Percentiles rank a stretch among this genome's conserved stretches.
phyloP scores from a whole-genome alignment of 257 asterid genomes.

The Agastache rugosa region DNA sequence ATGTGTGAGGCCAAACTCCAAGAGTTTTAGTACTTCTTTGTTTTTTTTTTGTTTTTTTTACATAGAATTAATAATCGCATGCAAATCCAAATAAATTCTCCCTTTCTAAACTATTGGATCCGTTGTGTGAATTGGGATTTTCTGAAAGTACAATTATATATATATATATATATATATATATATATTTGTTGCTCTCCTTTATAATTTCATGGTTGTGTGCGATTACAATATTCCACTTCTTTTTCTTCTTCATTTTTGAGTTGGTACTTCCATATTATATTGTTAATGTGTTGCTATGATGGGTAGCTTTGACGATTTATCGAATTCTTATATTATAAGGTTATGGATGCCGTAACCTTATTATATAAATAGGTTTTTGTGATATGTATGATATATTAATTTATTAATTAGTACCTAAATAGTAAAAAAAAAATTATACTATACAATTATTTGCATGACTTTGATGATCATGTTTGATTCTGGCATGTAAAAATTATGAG shows the following conservation, averaged over 20 bases:
- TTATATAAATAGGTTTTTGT: too few species aligned
- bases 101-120: conserved; percentile 42
- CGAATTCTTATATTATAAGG: too few species aligned
- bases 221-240: too few species aligned
- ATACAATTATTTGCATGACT: background rate
- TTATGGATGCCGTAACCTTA: too few species aligned
- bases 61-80: conserved; percentile 23
- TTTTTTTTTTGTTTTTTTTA: background rate
- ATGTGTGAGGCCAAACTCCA: conserved; percentile 52
- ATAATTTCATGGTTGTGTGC: too few species aligned
- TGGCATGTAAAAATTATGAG: background rate
- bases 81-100: conserved; percentile 40
- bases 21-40: conserved; percentile 24
- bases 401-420: too few species aligned
- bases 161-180: too few species aligned
- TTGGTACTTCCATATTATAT: background rate
- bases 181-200: background rate
- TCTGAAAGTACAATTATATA: background rate
- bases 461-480: conserved; percentile 19
- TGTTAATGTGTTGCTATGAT: background rate
- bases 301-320: too few species aligned
- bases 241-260: background rate
- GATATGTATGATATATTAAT: too few species aligned
- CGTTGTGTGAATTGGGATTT: conserved; percentile 26
- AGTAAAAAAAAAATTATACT: too few species aligned